These are phyloP conservation scores for Colletotrichum tamarilloi DNA, from an alignment of 2,329 filamentous ascomycete species.

Conservation along the genomic window DNA sequence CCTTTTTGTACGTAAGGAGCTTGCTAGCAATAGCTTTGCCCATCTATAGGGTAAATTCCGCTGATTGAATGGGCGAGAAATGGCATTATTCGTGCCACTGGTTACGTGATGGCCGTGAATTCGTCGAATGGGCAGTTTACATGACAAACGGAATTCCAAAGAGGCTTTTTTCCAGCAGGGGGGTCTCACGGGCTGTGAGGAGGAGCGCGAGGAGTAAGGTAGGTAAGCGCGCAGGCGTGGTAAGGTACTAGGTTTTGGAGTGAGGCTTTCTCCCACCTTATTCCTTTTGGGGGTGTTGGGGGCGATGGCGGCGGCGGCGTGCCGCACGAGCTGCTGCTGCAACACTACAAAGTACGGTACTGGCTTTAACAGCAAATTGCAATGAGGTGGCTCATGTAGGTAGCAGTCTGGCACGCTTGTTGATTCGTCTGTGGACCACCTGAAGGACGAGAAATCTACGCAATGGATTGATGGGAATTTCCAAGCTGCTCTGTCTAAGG, in stretches of 20 bases:
- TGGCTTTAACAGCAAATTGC: too few species aligned
- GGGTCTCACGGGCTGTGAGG: not conserved
- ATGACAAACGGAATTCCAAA: conserved; percentile 34
- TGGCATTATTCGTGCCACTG: conserved; percentile 32
- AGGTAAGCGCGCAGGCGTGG: not conserved
- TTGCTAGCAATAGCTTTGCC: not conserved
- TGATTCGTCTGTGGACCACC: too few species aligned
- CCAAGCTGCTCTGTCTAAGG: too few species aligned
- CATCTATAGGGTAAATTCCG: not conserved
- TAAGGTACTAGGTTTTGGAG: not conserved
- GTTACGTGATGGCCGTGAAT: conserved; percentile 30
- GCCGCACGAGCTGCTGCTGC: too few species aligned
- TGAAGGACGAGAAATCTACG: too few species aligned
- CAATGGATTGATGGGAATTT: too few species aligned
- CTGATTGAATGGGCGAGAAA: not conserved
- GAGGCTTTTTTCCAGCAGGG: not conserved
- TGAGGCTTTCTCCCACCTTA: not conserved
- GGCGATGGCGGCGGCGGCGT: too few species aligned
- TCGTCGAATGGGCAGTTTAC: conserved; percentile 34
- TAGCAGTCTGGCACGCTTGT: too few species aligned
- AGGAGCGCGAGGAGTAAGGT: not conserved
- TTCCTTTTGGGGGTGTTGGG: not conserved
- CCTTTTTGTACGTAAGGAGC: not conserved
- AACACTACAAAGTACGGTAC: too few species aligned
- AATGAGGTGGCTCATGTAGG: too few species aligned